Conservation (phyloP, 371 early-diverging fungal genomes). For the Funneliformis caledonium region DNA sequence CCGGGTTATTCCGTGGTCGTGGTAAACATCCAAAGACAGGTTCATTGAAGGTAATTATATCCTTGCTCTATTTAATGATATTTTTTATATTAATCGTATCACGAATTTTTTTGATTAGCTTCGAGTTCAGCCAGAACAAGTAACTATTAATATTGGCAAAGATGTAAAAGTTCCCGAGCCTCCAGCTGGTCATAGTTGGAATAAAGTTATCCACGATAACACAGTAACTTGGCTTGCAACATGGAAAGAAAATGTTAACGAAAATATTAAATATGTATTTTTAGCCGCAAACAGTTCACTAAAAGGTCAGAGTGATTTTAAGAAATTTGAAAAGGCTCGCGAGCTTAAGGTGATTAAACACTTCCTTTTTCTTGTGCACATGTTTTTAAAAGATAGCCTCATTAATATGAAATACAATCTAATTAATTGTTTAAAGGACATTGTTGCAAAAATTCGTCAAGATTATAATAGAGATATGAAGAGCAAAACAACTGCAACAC, state of each 20-base stretch:
- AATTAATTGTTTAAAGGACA: conserved; percentile 49
- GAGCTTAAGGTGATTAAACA: conserved; percentile 72
- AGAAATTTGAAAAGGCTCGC: conserved; percentile 96
- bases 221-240: conserved; percentile 96
- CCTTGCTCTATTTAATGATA: neutral
- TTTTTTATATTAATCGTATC: neutral
- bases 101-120: conserved; percentile 47
- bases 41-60: conserved; percentile 73
- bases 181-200: conserved; percentile 92
- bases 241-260: conserved; percentile 97
- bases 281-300: conserved; percentile 90
- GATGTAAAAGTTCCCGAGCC: conserved; percentile 81
- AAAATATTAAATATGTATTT: conserved; percentile 90
- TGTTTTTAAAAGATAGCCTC: neutral
- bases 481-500: conserved; percentile 73
- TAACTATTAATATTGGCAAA: conserved; percentile 89
- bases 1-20: conserved; percentile 95
- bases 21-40: conserved; percentile 97
- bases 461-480: conserved; percentile 80
- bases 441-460: conserved; percentile 76
- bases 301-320: conserved; percentile 94
- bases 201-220: conserved; percentile 83
- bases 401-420: neutral
- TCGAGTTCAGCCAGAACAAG: conserved; percentile 90
- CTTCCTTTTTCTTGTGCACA: neutral